Percentiles rank a stretch among this genome's conserved stretches.
Conservation (phyloP, 2,329 filamentous ascomycete species). For the Lachnellula suecica region DNA sequence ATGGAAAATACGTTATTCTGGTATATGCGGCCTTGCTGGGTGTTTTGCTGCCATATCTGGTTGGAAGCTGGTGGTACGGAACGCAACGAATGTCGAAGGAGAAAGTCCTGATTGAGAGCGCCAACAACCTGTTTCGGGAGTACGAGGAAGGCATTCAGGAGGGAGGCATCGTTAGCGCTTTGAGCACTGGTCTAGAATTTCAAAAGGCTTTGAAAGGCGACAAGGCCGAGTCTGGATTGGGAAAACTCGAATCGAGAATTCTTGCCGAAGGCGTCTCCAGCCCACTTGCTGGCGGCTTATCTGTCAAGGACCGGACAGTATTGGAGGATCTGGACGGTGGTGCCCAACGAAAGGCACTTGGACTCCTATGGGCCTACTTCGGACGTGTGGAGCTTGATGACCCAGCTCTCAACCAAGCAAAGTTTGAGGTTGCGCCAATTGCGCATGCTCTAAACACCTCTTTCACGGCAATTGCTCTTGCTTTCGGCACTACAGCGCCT, state of each 20-base stretch:
- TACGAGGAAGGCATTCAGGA: conserved; percentile 84
- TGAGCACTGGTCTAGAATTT: conserved; percentile 87
- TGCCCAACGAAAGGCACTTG: conserved; percentile 80
- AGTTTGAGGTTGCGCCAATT: conserved; percentile 85
- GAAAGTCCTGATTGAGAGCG: conserved; percentile 87
- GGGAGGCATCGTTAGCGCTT: conserved; percentile 73
- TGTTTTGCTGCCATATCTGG: conserved; percentile 85
- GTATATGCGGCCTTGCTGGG: conserved; percentile 87
- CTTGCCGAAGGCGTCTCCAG: conserved; percentile 57
- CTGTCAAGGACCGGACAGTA: conserved; percentile 71
- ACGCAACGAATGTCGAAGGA: conserved; percentile 92
- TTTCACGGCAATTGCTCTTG: conserved; percentile 82
- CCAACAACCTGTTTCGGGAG: conserved; percentile 91
- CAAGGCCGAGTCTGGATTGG: conserved; percentile 76
- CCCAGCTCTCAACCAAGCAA: conserved; percentile 73
- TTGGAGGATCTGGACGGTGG: conserved; percentile 80
- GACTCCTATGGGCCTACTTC: conserved; percentile 92
- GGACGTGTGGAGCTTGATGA: conserved; percentile 85
- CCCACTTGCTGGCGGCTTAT: conserved; percentile 57
- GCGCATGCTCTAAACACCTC: conserved; percentile 83
- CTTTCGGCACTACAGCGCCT: conserved; percentile 80
- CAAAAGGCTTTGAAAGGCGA: conserved; percentile 72
- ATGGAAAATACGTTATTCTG: conserved; percentile 91
- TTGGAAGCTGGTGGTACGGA: conserved; percentile 99
- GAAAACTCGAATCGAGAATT: conserved; percentile 81